Evolutionary conservation across 2,329 filamentous ascomycete genomes (phyloP).

Genomic region (Shiraia bambusicola): DNA sequence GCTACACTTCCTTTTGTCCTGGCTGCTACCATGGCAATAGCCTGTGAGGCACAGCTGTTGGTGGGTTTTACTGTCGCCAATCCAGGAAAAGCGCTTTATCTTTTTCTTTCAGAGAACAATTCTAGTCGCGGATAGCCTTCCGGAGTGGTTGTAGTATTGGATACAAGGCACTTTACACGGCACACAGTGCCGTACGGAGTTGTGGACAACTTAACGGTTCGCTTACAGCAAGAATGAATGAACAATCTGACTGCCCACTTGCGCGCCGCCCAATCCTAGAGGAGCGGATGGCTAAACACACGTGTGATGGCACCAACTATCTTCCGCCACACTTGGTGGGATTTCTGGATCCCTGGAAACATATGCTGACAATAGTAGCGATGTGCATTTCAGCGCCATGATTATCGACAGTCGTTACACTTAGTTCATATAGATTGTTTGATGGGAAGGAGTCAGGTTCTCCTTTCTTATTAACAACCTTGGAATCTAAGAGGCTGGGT

Average conservation of each 20-base stretch:
- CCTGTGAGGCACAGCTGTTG: conserved; percentile 19
- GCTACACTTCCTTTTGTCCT: conserved; percentile 7
- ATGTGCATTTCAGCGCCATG: too few species aligned
- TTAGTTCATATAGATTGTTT: conserved; percentile 1
- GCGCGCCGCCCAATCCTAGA: conserved; percentile 4
- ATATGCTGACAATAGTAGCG: too few species aligned
- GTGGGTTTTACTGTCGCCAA: conserved; percentile 22
- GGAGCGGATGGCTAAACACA: not conserved
- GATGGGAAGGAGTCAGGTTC: conserved; percentile 2
- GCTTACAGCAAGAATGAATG: conserved; percentile 17
- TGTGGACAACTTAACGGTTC: conserved; percentile 16
- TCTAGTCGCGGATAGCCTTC: conserved; percentile 20
- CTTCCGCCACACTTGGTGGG: not conserved
- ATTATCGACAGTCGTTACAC: too few species aligned
- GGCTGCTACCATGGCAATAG: conserved; percentile 12
- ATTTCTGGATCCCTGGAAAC: too few species aligned
- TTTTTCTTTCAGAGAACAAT: conserved; percentile 3
- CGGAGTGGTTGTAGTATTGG: conserved; percentile 13
- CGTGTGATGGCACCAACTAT: not conserved
- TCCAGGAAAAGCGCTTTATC: conserved; percentile 16
- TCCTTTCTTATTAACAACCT: conserved; percentile 7
- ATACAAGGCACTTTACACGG: conserved; percentile 32
- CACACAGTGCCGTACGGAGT: conserved; percentile 31
- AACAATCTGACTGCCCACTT: conserved; percentile 13
- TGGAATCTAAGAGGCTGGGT: not conserved